Base-by-base conservation (phyloP, 1,139 yeast genomes). In the Pichia sp. region DNA sequence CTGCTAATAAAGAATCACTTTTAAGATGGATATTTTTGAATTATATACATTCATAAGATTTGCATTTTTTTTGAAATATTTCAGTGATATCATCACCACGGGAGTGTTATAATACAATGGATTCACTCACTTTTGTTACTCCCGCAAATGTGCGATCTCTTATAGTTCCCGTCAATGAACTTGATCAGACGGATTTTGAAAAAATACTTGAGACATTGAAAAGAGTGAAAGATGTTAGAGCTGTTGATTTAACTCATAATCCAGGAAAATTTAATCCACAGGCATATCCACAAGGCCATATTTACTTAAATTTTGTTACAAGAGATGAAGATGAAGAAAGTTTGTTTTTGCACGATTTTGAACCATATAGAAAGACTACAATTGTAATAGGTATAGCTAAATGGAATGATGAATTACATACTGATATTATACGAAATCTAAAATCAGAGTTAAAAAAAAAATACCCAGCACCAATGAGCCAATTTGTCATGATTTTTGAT, bases 351-450 rank as follows among this genome's bases (percentile, higher is more conserved):
- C 87, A 85, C 55, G 97, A 90, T 62, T 80, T 90, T 53, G 97
- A 92, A 62, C 96, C 96, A 1, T 87, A 74, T 62, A 67, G 97
- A 43, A 87, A 87, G 60, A 75, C 81, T 0, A 80, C 83, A 52
- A 70, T 82, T 6, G 70, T 85, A 1, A 58, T 90, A 31, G 96
- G 94, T 0, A 56, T 85, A 24, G 76, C 80, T 1, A 65, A 68
- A 34, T 78, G 73, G 60, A 55, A 62, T 3, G 62, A 66, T 24
- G 57, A 55, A 2, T 46, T 59, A 16, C 61, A 64, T 6, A 59
- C 66, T 6, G 59, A 59, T 7, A 55, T 53, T 11, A 51, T 67
- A 12, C 61, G 60, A 9, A 55, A 55, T 1, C 62, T 65, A 35
- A 53, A 73, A 35, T 54, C 55, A 2, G 58, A 61, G 22, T 60